phyloP scores from a whole-genome alignment of 2,329 filamentous ascomycete genomes.

The Thelonectria discophora region DNA sequence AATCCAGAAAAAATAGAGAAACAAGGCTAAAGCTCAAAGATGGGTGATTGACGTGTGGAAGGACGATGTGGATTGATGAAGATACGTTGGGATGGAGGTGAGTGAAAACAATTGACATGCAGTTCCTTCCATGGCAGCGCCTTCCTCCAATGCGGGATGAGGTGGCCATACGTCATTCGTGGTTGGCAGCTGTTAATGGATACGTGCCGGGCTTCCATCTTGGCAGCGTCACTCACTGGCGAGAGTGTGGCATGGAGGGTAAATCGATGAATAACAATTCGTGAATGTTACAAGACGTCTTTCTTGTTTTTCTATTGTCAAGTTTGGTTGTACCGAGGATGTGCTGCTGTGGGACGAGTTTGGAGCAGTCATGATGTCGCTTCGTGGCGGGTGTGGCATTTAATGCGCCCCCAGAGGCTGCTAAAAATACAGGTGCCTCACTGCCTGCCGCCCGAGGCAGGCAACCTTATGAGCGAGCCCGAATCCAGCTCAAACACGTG shows the following conservation, averaged over 20 bases:
- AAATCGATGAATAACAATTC: background rate
- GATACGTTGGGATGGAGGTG: background rate
- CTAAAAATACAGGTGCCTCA: no score
- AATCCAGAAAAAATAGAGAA: slow-evolving; percentile 4
- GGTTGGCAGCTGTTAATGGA: slow-evolving; percentile 24
- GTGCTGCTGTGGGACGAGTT: background rate
- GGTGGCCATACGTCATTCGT: slow-evolving; percentile 41
- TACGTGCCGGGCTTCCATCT: slow-evolving; percentile 39
- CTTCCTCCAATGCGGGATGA: slow-evolving; percentile 25
- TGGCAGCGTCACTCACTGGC: slow-evolving; percentile 31
- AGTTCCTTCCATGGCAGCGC: slow-evolving; percentile 15
- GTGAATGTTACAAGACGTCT: background rate
- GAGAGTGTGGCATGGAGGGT: slow-evolving; percentile 12
- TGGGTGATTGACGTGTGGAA: background rate
- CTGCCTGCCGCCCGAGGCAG: no score
- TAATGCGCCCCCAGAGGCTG: no score
- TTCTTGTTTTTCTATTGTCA: background rate
- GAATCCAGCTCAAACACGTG: background rate
- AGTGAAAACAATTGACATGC: background rate
- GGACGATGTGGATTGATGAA: background rate
- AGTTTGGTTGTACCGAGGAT: background rate
- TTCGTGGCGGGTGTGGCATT: background rate
- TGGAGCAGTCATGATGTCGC: background rate
- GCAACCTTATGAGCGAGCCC: background rate
- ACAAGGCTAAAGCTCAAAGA: background rate